Conservation (phyloP, 441 rosid species). For the Bocquillonia castaneifolia region DNA sequence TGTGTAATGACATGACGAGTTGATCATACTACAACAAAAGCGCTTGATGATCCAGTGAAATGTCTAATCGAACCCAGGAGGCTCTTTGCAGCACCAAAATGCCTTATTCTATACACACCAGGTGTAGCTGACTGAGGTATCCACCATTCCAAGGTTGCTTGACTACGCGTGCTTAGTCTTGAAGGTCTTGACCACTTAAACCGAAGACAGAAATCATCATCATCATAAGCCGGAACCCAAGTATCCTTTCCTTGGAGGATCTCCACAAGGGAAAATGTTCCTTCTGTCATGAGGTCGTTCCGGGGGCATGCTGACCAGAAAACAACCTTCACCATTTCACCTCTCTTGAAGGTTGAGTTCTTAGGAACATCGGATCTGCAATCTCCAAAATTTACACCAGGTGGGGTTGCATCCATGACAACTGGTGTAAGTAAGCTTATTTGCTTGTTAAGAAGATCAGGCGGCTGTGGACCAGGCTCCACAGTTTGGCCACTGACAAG, state of each 20-base stretch:
- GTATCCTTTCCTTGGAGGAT: slow-evolving; percentile 50
- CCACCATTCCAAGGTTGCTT: slow-evolving; percentile 80
- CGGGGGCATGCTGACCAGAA: slow-evolving; percentile 92
- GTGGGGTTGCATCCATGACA: slow-evolving; percentile 65
- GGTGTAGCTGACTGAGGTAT: slow-evolving; percentile 61
- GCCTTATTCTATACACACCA: slow-evolving; percentile 83
- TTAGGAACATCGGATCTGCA: slow-evolving; percentile 59
- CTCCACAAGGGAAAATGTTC: slow-evolving; percentile 83
- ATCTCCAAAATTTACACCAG: slow-evolving; percentile 66
- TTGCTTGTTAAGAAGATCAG: slow-evolving; percentile 67
- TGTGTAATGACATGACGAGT: too few relatives aligned
- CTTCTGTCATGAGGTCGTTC: slow-evolving; percentile 85
- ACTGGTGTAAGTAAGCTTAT: slow-evolving; percentile 79
- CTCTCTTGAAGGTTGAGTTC: slow-evolving; percentile 68
- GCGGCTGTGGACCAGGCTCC: slow-evolving; percentile 64
- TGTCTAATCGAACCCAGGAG: slow-evolving; percentile 63
- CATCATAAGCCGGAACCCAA: slow-evolving; percentile 87
- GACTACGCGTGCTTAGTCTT: slow-evolving; percentile 64
- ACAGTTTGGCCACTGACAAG: slow-evolving; percentile 48
- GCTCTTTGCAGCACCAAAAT: slow-evolving; percentile 85
- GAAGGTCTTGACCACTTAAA: slow-evolving; percentile 88
- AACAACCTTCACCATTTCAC: slow-evolving; percentile 56
- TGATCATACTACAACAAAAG: slow-evolving; percentile 72
- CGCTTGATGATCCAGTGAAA: slow-evolving; percentile 87
- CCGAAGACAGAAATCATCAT: slow-evolving; percentile 84